Base-by-base conservation (phyloP, 2,329 filamentous ascomycete genomes). In the Penicillium sp. region DNA sequence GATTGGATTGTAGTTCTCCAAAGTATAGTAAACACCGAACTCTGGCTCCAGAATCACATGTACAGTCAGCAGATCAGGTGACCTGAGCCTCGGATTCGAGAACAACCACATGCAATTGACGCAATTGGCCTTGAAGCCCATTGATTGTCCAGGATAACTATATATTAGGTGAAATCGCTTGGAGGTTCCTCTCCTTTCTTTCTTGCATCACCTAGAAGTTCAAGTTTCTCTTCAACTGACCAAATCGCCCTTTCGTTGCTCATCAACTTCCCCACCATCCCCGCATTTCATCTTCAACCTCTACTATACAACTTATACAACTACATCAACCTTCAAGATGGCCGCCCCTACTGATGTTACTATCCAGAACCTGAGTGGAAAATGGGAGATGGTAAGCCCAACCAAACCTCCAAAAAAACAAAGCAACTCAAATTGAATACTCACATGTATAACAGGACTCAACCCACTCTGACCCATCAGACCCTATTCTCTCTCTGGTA, bases 281-380 rank as follows among this genome's bases (percentile, higher is more conserved):
- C 65, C 61, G 61, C 63, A 65, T 61, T 58, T 48, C 52, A 47
- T 12, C 49, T 36, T 21, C 49, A 53, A 44, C 15, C 8, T 21
- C 12, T 27, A 41, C 31, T 33, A 33, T 33, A 33, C 33, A 35
- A 35, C 15, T 17, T 35, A 35, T 35, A 35, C 33, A 17, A 15
- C 33, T 49, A 48, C 31, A 39, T 50, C 50, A 59, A 55, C 61
- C 57, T 58, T 51, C 73, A 82, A 58, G 69, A 93, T 93, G 89
- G 89, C 89, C 63, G 88, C 88, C 60, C 89, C 90, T 55, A 74
- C 82, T 52, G 81, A 82, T 61, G 85, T 88, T 79, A 90, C 82
- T 49, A 82, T 87, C 66, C 82, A 82, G 62, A 82, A 91, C 78
- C 82, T 93, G 66, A 85, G 76, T 67, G 90, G 89, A 61, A 84